phyloP scores from a whole-genome alignment of 305 asterid genomes.

The Plantago coronopus region DNA sequence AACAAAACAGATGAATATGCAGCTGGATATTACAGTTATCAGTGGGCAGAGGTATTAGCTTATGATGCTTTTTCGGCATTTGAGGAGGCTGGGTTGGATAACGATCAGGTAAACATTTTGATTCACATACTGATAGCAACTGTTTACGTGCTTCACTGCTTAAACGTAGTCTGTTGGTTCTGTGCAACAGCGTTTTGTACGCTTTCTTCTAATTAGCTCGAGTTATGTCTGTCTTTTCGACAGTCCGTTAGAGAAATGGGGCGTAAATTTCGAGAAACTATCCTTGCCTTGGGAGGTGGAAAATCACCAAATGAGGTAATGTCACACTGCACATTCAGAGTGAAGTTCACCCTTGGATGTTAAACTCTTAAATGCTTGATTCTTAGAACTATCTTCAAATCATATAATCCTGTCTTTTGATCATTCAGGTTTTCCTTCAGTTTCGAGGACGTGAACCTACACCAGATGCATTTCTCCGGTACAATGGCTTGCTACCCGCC shows the following conservation, averaged over 20 bases:
- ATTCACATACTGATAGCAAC: background rate
- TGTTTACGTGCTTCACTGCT: too few relatives aligned
- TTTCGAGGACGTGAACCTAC: slow-evolving; percentile 96
- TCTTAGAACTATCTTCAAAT: background rate
- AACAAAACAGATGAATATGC: slow-evolving; percentile 52
- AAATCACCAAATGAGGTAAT: slow-evolving; percentile 81
- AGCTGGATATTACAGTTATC: slow-evolving; percentile 97
- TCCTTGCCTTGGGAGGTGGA: slow-evolving; percentile 98
- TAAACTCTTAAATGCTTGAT: too few relatives aligned
- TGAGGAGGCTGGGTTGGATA: slow-evolving; percentile 79
- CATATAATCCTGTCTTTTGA: slow-evolving; percentile 1
- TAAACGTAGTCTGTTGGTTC: too few relatives aligned
- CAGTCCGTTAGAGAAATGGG: slow-evolving; percentile 93
- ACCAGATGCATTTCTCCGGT: slow-evolving; percentile 53
- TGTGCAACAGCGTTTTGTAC: too few relatives aligned
- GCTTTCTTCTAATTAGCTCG: background rate
- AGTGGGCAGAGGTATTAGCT: slow-evolving; percentile 99
- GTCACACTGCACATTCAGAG: background rate
- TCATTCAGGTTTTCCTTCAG: slow-evolving; percentile 68
- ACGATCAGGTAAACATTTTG: slow-evolving; percentile 55
- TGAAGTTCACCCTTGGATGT: too few relatives aligned
- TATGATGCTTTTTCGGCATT: slow-evolving; percentile 99
- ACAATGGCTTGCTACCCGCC: slow-evolving; percentile 1
- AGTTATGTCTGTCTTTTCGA: background rate
- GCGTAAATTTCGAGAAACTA: slow-evolving; percentile 78